Evolutionary conservation across 2,329 filamentous ascomycete species (phyloP).

Genomic region (Ustilaginoidea virens): DNA sequence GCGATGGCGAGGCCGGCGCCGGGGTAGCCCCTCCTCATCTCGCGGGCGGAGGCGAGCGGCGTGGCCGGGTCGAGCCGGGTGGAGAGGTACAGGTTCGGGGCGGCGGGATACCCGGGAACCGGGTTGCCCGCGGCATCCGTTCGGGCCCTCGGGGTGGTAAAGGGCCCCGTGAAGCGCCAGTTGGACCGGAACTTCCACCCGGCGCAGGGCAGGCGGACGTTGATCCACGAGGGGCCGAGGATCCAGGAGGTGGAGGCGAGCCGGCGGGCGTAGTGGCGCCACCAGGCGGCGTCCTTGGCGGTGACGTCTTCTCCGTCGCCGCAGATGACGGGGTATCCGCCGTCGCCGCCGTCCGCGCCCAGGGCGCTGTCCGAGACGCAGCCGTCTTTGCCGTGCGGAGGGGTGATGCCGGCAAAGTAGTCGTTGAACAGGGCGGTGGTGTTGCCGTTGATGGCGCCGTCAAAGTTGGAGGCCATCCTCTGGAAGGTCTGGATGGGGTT

Average conservation of each 20-base stretch:
- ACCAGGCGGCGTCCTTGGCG: slow-evolving; percentile 7
- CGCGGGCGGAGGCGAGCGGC: slow-evolving; percentile 18
- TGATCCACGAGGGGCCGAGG: slow-evolving; percentile 13
- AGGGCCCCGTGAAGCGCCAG: slow-evolving; percentile 17
- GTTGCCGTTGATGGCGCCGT: slow-evolving; percentile 4
- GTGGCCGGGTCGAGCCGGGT: slow-evolving; percentile 27
- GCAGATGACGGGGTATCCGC: slow-evolving; percentile 1
- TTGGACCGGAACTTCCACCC: slow-evolving; percentile 17
- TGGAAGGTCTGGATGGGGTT: slow-evolving; percentile 8
- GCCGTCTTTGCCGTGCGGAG: not conserved
- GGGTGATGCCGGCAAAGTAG: not conserved
- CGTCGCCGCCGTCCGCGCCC: not conserved
- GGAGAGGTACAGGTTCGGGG: slow-evolving; percentile 20
- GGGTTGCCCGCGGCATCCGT: slow-evolving; percentile 3
- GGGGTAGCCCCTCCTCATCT: slow-evolving; percentile 12
- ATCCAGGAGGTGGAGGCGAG: slow-evolving; percentile 11
- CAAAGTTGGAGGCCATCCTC: slow-evolving; percentile 3
- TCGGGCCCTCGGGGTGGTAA: slow-evolving; percentile 6
- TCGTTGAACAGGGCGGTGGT: not conserved
- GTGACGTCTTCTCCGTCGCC: slow-evolving; percentile 9
- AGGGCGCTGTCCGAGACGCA: not conserved
- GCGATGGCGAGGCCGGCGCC: slow-evolving; percentile 15
- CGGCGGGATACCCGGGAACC: slow-evolving; percentile 5
- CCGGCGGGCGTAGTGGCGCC: slow-evolving; percentile 8
- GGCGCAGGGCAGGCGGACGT: slow-evolving; percentile 14